phyloP scores from a whole-genome alignment of 148 eudicot genomes.

The Camellia lanceoleosa region DNA sequence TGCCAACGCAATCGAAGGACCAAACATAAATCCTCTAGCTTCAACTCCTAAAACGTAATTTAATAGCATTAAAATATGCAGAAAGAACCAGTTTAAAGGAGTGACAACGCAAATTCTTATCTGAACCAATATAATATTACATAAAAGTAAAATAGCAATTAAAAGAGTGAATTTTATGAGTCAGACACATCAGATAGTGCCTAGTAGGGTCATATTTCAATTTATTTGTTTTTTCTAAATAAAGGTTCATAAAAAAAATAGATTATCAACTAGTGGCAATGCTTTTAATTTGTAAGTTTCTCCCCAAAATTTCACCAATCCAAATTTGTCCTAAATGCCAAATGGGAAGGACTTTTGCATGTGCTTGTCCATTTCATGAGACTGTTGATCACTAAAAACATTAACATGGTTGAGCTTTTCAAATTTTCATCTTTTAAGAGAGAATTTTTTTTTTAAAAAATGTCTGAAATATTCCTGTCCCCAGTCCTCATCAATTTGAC shows the following conservation, averaged over 20 bases:
- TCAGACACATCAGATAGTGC: neutral
- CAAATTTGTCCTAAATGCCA: too few species aligned
- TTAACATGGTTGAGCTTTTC: too few species aligned
- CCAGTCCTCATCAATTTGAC: neutral
- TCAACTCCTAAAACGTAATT: constrained; percentile 42
- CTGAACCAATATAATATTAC: neutral
- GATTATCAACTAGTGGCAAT: neutral
- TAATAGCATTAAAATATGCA: neutral
- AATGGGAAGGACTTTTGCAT: too few species aligned
- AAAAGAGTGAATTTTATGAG: neutral
- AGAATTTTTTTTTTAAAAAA: too few species aligned
- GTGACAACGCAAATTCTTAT: neutral
- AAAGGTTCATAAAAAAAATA: neutral
- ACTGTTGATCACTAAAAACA: too few species aligned
- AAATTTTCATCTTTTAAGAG: too few species aligned
- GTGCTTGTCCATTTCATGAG: too few species aligned
- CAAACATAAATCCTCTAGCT: constrained; percentile 69
- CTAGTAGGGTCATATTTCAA: neutral
- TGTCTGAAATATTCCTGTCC: neutral
- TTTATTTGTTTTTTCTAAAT: neutral
- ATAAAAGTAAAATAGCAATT: neutral
- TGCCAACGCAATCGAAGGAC: constrained; percentile 57
- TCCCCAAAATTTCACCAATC: too few species aligned
- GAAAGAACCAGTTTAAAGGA: neutral
- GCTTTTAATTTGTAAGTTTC: neutral